phyloP scores from a whole-genome alignment of 2,329 filamentous ascomycete species.

The Colletotrichum tabaci region DNA sequence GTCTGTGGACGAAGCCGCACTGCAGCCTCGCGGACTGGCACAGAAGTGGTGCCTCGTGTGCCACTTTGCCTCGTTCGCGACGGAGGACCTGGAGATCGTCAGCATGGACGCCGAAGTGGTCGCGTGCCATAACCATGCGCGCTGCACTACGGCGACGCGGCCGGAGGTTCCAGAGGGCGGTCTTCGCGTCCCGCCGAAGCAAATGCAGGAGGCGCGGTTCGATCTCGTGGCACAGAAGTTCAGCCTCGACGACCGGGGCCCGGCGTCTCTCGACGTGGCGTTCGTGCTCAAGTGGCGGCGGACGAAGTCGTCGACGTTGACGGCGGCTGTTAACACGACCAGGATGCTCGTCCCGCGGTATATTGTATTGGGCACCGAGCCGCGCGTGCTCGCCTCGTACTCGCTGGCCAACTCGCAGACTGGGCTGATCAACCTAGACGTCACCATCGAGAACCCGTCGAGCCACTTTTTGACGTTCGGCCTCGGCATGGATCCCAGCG shows the following conservation, averaged over 20 bases:
- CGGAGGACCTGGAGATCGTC: slow-evolving; percentile 76
- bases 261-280: slow-evolving; percentile 80
- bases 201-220: slow-evolving; percentile 81
- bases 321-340: slow-evolving; percentile 69
- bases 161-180: slow-evolving; percentile 58
- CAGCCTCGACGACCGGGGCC: slow-evolving; percentile 85
- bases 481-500: slow-evolving; percentile 90
- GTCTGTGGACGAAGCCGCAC: slow-evolving; percentile 48
- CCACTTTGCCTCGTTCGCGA: slow-evolving; percentile 82
- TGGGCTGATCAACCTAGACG: slow-evolving; percentile 61
- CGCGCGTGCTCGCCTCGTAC: slow-evolving; percentile 81
- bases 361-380: slow-evolving; percentile 85
- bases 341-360: slow-evolving; percentile 85
- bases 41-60: slow-evolving; percentile 88
- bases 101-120: slow-evolving; percentile 75
- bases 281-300: slow-evolving; percentile 86
- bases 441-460: slow-evolving; percentile 92
- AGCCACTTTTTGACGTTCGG: slow-evolving; percentile 96
- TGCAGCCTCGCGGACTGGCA: slow-evolving; percentile 71
- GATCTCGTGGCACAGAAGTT: slow-evolving; percentile 81
- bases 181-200: slow-evolving; percentile 72
- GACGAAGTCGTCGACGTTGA: slow-evolving; percentile 44
- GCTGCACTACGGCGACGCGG: slow-evolving; percentile 65
- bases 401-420: slow-evolving; percentile 57
- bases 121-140: slow-evolving; percentile 72